Evolutionary conservation across 192 early-diverging fungal genomes (phyloP), one percentile per base, ranked within the genome.

Genomic region (Podila verticillata): DNA sequence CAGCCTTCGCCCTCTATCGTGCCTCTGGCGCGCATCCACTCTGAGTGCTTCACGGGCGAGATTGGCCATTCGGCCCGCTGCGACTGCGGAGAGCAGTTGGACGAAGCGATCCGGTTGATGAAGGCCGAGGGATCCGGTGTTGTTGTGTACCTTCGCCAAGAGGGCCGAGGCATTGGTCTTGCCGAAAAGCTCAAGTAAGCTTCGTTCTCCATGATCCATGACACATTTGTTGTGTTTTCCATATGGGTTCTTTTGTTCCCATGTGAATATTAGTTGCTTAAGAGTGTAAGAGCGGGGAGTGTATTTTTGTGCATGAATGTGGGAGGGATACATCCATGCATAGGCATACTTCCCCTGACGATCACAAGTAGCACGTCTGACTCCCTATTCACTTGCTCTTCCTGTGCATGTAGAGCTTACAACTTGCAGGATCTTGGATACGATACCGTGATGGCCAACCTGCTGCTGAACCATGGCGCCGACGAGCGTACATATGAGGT

Each of bases 31-130:
- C 91, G 97, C 26, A 96, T 99, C 54, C 97, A 99, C 75, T 98
- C 96, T 1, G 96, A 95, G 74, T 99, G 97, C 74, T 98, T 97
- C 68, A 99, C 97, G 0, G 96, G 97, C 56, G 97, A 99, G 73
- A 98, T 95, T 0, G 90, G 98, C 4, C 91, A 93, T 26, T 95
- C 93, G 12, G 89, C 89, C 63, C 89, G 97, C 12, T 99, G 97
- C 72, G 97, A 99, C 82, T 99, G 97, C 84, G 96, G 93, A 17
- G 95, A 96, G 70, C 97, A 98, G 75, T 85, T 99, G 63, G 91
- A 96, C 61, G 92, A 93, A 75, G 94, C 97, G 0, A 97, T 97
- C 95, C 84, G 91, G 51, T 80, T 92, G 64, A 98, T 99, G 84
- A 91, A 93, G 65, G 71, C 73, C 30, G 94, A 93, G 68, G 93